Conservation (phyloP, 1,284 basidiomycete genomes). For the Tremellales sp. region DNA sequence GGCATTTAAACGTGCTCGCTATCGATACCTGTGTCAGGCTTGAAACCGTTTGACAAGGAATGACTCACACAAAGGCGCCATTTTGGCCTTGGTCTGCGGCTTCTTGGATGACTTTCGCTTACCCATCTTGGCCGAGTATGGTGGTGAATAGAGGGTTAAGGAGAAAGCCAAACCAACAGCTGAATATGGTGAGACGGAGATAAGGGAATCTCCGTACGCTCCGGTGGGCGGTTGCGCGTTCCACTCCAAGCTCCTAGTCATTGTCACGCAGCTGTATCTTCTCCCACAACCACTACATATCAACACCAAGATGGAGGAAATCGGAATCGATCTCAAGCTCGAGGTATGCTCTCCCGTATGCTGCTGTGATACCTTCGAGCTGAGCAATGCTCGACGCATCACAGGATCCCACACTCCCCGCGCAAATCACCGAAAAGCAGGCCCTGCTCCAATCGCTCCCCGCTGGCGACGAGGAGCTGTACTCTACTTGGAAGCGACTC, state of each 20-base stretch:
- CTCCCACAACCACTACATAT: slow-evolving; percentile 1
- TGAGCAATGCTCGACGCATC: slow-evolving; percentile 6
- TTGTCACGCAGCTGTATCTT: neutral
- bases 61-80: slow-evolving; percentile 34
- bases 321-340: slow-evolving; percentile 73
- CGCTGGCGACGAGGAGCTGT: slow-evolving; percentile 80
- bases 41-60: neutral
- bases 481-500: slow-evolving; percentile 92
- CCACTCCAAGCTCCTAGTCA: neutral
- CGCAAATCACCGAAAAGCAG: slow-evolving; percentile 81
- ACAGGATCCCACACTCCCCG: slow-evolving; percentile 85
- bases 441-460: slow-evolving; percentile 74
- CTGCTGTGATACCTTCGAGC: neutral
- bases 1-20: slow-evolving; percentile 48
- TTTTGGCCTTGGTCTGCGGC: slow-evolving; percentile 34
- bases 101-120: slow-evolving; percentile 47
- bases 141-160: neutral
- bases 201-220: slow-evolving; percentile 15
- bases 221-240: slow-evolving; percentile 19
- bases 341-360: slow-evolving; percentile 56
- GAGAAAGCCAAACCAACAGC: neutral
- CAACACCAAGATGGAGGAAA: slow-evolving; percentile 52
- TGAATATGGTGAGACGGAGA: slow-evolving; percentile 15
- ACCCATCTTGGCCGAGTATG: slow-evolving; percentile 32
- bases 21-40: slow-evolving; percentile 1